phyloP scores from a whole-genome alignment of 768 basidiomycete species.

The Phanerochaete sordida region DNA sequence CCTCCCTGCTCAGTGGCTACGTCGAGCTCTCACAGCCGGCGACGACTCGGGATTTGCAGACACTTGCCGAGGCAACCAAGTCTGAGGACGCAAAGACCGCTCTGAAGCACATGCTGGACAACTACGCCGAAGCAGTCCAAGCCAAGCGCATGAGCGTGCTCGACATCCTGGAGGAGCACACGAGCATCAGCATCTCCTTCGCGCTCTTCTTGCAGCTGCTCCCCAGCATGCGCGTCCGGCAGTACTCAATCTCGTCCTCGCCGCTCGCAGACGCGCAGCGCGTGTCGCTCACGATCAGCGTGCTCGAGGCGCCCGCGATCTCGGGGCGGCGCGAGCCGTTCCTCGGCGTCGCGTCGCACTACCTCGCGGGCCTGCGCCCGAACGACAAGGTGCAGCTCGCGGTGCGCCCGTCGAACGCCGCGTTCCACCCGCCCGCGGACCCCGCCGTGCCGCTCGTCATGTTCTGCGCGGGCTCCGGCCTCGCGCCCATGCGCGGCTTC shows the following conservation, averaged over 20 bases:
- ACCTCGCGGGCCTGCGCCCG: slow-evolving; percentile 33
- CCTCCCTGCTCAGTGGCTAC: slow-evolving; percentile 38
- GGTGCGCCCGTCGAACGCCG: slow-evolving; percentile 33
- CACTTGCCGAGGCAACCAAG: not conserved
- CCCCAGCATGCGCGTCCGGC: slow-evolving; percentile 45
- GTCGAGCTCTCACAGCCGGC: slow-evolving; percentile 46
- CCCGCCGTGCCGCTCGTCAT: slow-evolving; percentile 38
- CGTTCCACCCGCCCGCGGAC: slow-evolving; percentile 42
- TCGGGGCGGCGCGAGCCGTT: slow-evolving; percentile 31
- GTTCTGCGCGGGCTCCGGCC: slow-evolving; percentile 44
- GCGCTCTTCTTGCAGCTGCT: slow-evolving; percentile 37
- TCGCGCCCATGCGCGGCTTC: slow-evolving; percentile 50
- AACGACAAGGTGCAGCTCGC: slow-evolving; percentile 39
- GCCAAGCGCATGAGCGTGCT: slow-evolving; percentile 39
- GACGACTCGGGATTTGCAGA: slow-evolving; percentile 34
- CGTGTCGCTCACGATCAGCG: slow-evolving; percentile 41
- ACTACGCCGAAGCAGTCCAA: slow-evolving; percentile 31
- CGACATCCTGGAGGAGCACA: slow-evolving; percentile 36
- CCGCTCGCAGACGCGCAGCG: slow-evolving; percentile 40
- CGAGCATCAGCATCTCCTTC: slow-evolving; percentile 35
- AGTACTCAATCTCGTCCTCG: slow-evolving; percentile 51
- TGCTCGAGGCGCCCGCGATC: slow-evolving; percentile 35
- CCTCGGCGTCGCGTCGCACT: slow-evolving; percentile 44
- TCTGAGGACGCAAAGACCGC: no score
- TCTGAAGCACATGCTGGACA: no score